These are phyloP conservation scores for Ascobolus immersus DNA, from an alignment of 495 filamentous ascomycete genomes.

Conservation along the genomic window DNA sequence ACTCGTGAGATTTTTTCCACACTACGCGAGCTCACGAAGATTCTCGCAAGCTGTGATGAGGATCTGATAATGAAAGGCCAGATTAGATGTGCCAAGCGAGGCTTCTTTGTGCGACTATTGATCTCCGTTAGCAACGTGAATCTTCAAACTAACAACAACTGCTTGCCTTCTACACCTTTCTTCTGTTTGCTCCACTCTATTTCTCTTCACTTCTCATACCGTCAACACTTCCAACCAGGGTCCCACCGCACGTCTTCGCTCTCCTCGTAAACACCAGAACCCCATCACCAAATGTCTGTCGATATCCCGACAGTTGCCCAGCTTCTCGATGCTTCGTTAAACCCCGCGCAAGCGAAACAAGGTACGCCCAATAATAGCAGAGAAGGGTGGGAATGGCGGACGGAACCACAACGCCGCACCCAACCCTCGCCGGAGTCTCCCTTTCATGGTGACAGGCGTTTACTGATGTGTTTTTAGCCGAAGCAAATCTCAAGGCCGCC, in stretches of 20 bases:
- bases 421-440: background rate
- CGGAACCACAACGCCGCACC: background rate
- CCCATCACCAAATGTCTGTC: conserved; percentile 41
- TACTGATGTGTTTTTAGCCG: conserved; percentile 31
- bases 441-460: background rate
- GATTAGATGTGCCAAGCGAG: no score
- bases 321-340: conserved; percentile 65
- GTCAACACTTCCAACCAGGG: background rate
- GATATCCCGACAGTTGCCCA: conserved; percentile 45
- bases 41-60: no score
- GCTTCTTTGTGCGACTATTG: no score
- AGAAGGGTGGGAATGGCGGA: background rate
- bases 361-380: conserved; percentile 31
- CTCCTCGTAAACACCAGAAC: no score
- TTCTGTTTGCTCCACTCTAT: background rate
- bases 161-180: no score
- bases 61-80: no score
- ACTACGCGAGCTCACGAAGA: no score
- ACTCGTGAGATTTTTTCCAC: no score
- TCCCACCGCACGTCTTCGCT: no score
- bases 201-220: background rate
- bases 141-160: no score
- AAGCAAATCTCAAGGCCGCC: conserved; percentile 44
- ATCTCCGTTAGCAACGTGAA: no score
- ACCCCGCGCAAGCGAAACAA: conserved; percentile 64